These are phyloP conservation scores for Trichoderma sp. DNA, from an alignment of 2,329 filamentous ascomycete genomes.

Conservation along the genomic window DNA sequence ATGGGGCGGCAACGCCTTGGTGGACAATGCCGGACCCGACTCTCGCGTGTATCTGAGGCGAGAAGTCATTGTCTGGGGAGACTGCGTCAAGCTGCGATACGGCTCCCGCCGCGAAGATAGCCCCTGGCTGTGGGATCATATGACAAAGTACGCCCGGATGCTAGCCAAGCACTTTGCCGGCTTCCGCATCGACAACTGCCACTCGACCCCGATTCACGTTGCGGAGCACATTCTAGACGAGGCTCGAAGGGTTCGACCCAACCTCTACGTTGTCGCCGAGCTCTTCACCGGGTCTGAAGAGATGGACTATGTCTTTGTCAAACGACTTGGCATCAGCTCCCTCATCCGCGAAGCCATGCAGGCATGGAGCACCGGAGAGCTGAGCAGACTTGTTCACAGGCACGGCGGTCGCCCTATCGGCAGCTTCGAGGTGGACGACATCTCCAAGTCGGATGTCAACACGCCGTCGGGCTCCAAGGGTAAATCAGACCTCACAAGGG, in stretches of 20 bases:
- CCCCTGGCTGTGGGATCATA: constrained; percentile 92
- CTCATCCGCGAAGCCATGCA: constrained; percentile 98
- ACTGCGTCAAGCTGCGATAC: constrained; percentile 96
- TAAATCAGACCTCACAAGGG: constrained; percentile 49
- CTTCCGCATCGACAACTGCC: constrained; percentile 96
- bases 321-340: constrained; percentile 85
- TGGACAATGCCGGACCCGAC: constrained; percentile 87
- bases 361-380: constrained; percentile 90
- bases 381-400: constrained; percentile 89
- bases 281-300: constrained; percentile 94
- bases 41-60: constrained; percentile 93
- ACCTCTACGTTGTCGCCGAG: constrained; percentile 91
- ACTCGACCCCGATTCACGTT: constrained; percentile 92
- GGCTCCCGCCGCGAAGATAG: constrained; percentile 79
- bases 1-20: constrained; percentile 92
- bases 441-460: constrained; percentile 62
- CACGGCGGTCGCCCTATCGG: constrained; percentile 94
- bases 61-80: constrained; percentile 97
- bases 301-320: constrained; percentile 95
- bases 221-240: constrained; percentile 94
- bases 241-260: constrained; percentile 82
- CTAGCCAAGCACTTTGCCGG: constrained; percentile 95
- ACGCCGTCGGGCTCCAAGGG: constrained; percentile 39
- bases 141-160: constrained; percentile 87
- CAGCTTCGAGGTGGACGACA: constrained; percentile 92